A percentile compares a stretch with the other conserved stretches of the same genome.
phyloP scores from a whole-genome alignment of 148 eudicot species.

The Rhododendron vialii region DNA sequence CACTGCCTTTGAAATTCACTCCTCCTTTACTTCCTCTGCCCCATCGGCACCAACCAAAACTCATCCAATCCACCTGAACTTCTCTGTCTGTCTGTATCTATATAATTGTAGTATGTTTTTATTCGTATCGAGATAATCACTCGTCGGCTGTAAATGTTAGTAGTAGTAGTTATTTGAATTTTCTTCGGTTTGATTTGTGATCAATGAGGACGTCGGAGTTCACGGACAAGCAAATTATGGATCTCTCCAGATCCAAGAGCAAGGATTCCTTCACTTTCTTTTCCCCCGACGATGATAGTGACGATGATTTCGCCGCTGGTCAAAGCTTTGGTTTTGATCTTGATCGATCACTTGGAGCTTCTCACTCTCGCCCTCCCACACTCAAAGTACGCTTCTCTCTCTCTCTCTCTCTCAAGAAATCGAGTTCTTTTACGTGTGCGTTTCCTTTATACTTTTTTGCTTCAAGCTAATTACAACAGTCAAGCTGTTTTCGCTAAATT shows the following conservation, averaged over 20 bases:
- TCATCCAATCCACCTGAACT: too few species aligned
- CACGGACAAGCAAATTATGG: constrained; percentile 12
- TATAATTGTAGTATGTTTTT: too few species aligned
- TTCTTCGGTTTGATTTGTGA: background rate
- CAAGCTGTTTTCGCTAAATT: too few species aligned
- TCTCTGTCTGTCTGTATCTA: too few species aligned
- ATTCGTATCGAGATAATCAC: background rate
- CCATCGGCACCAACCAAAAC: too few species aligned
- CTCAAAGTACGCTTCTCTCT: constrained; percentile 2
- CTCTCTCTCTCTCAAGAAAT: background rate
- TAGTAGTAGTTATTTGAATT: background rate
- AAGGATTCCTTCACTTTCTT: constrained; percentile 7
- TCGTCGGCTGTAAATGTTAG: background rate
- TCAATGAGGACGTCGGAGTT: constrained; percentile 11
- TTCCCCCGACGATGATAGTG: background rate
- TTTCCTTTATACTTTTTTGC: too few species aligned
- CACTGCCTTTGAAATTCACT: too few species aligned
- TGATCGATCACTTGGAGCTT: background rate
- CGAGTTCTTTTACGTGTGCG: too few species aligned
- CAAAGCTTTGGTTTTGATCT: background rate
- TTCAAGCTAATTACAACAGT: too few species aligned
- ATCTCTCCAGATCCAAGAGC: background rate
- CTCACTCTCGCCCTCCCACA: background rate
- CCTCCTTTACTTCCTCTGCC: too few species aligned
- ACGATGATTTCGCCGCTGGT: background rate